Conservation (phyloP, 2,329 filamentous ascomycete genomes). For the Ophiocordyceps camponoti-rufipedis region DNA sequence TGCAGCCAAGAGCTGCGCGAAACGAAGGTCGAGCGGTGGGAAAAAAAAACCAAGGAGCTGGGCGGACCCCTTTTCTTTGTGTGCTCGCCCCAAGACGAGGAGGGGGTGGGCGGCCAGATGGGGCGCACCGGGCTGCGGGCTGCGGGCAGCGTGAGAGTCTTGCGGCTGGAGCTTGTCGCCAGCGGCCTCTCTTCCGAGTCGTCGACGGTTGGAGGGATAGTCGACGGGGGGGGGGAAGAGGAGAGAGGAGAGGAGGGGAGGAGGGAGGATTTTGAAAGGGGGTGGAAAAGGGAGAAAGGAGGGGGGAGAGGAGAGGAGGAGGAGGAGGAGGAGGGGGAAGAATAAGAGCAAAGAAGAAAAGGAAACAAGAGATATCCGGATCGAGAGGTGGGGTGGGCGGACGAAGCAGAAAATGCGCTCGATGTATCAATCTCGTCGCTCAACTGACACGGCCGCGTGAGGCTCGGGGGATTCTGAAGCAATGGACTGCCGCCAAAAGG, state of each 20-base stretch:
- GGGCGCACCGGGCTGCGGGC: not conserved
- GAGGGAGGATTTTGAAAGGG: not conserved
- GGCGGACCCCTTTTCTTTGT: no score
- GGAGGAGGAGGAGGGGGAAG: not conserved
- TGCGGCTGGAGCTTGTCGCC: no score
- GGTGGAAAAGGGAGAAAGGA: no score
- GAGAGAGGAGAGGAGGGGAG: not conserved
- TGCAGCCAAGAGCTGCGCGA: no score
- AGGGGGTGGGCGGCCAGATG: no score
- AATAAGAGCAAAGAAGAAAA: not conserved
- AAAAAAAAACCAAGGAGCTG: no score
- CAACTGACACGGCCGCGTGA: not conserved
- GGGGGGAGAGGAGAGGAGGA: no score
- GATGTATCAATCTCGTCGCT: not conserved
- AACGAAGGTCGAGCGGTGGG: no score
- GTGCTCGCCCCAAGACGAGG: no score
- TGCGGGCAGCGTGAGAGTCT: not conserved
- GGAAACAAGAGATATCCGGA: not conserved
- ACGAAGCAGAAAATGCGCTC: not conserved
- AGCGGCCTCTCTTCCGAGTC: no score
- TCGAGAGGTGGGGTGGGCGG: not conserved
- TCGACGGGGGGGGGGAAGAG: not conserved
- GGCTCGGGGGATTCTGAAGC: slow-evolving; percentile 3
- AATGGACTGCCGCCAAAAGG: slow-evolving; percentile 5
- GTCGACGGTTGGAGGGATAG: not conserved